A percentile compares a stretch with the other conserved stretches of the same genome.
Conservation (phyloP, 2,329 filamentous ascomycete species). For the Setomelanomma holmii region DNA sequence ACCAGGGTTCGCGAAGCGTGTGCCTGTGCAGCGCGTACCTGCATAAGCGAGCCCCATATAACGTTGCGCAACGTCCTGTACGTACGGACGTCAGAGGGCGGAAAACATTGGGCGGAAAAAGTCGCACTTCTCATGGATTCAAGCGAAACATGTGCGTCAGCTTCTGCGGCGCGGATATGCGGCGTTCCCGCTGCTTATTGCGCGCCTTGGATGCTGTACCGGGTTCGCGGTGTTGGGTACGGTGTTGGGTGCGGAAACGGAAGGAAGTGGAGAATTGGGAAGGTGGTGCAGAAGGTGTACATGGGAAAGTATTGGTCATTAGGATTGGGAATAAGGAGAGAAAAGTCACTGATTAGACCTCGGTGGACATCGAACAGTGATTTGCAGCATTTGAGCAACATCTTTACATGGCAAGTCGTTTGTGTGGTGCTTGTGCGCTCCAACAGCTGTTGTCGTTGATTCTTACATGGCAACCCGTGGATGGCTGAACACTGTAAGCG, state of each 20-base stretch:
- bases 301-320: neutral
- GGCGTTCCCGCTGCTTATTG: too few relatives aligned
- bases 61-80: neutral
- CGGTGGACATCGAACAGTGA: too few relatives aligned
- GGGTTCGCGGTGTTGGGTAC: neutral
- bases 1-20: neutral
- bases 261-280: neutral
- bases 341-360: too few relatives aligned
- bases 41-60: conserved; percentile 1
- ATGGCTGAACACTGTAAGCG: neutral
- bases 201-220: too few relatives aligned
- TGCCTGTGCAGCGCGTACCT: conserved; percentile 9
- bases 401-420: too few relatives aligned
- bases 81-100: neutral
- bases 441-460: too few relatives aligned
- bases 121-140: neutral
- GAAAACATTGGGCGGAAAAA: neutral
- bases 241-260: too few relatives aligned
- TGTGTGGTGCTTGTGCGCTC: too few relatives aligned
- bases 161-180: neutral
- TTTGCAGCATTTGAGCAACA: too few relatives aligned
- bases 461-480: too few relatives aligned
- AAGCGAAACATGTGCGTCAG: neutral
- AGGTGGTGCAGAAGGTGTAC: neutral
- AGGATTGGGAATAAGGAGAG: neutral